Base-by-base conservation (phyloP, 148 eudicot species). In the Tetragonia tetragonoides region DNA sequence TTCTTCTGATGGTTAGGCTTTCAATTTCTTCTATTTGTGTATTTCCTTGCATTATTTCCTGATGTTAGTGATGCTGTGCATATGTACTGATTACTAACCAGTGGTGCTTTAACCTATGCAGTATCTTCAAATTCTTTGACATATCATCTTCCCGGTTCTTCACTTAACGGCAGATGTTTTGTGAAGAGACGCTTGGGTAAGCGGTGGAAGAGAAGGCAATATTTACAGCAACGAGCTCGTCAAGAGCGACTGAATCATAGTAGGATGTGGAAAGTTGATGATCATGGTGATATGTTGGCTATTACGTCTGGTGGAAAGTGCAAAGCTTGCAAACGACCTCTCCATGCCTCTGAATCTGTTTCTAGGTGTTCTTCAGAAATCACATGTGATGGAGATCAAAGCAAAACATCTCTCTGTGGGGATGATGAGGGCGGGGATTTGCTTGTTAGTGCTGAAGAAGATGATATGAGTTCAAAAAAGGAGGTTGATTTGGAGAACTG, bases 191-290 rank as follows among this genome's bases (percentile, higher is more conserved):
- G 84, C 66, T 64, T 87, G 61, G 84, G 87, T 63, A 89, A 90
- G 83, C 83, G 92, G 61, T 91, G 97, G 99, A 95, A 86, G 78
- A 84, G 97, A 49, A 86, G 90, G 46, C 87, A 90, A 80, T 81
- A 87, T 87, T 78, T 91, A 74, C 95, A 90, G 84, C 92, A 90
- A 77, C 84, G 92, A 86, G 88, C 97, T 88, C 94, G 91, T 56
- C 92, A 88, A 87, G 93, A 93, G 79, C 87, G 93, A 79, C 75
- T 89, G 72, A 87, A 86, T 76, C 85, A 84, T 84, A 88, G 89
- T 76, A 88, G 88, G 69, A 93, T 88, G 76, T 87, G 93, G 92
- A 91, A 88, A 77, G 73, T 37, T 70, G 91, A 86, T 56, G 83
- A 86, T 42, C 83, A 82, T 77, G 78, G 72, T 68, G 82, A 81